These are phyloP conservation scores for Gautieria morchelliformis DNA, from an alignment of 768 basidiomycete species.

Conservation along the genomic window DNA sequence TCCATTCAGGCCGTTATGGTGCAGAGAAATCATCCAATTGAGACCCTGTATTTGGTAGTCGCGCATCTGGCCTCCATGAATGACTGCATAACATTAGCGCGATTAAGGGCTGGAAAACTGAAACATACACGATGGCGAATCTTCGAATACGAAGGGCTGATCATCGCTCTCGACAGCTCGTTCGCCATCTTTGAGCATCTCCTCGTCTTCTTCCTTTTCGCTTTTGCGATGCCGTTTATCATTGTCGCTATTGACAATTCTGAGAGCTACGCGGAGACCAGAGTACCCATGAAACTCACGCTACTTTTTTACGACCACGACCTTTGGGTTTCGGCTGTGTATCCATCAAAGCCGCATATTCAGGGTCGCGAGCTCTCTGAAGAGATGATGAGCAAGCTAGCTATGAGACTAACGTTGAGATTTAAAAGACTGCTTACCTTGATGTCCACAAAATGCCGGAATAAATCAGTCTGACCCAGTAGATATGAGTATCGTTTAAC, in stretches of 20 bases:
- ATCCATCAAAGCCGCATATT: constrained; percentile 84
- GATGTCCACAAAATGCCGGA: constrained; percentile 96
- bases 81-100: constrained; percentile 39
- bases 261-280: background rate
- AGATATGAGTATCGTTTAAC: constrained; percentile 96
- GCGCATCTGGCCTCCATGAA: constrained; percentile 79
- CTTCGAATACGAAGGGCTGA: constrained; percentile 89
- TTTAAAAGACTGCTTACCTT: constrained; percentile 44
- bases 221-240: constrained; percentile 83
- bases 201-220: constrained; percentile 98
- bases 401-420: no score
- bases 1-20: constrained; percentile 94
- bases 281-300: constrained; percentile 32
- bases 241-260: constrained; percentile 33
- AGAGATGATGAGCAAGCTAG: background rate
- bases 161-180: constrained; percentile 73
- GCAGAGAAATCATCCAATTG: constrained; percentile 94
- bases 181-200: constrained; percentile 82
- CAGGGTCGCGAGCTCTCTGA: constrained; percentile 85
- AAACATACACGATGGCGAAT: constrained; percentile 76
- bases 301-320: constrained; percentile 73
- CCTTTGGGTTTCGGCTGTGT: constrained; percentile 81
- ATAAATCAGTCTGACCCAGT: constrained; percentile 95
- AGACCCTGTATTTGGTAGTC: constrained; percentile 92
- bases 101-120: background rate